A percentile compares a stretch with the other conserved stretches of the same genome.
Conservation (phyloP, 495 filamentous ascomycete species). For the Glonium stellatum region DNA sequence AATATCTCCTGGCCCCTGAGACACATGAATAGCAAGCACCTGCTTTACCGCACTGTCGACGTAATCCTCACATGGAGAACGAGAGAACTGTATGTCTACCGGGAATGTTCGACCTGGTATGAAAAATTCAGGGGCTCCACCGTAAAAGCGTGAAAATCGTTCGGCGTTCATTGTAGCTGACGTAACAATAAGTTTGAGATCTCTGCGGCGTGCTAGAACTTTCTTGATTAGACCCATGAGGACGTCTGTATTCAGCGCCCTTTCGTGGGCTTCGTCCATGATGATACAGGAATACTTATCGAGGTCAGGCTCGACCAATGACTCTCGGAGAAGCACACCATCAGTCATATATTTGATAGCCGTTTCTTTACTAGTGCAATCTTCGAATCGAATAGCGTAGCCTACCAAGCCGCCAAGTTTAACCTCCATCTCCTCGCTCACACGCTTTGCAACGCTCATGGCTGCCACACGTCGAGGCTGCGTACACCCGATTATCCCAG, state of each 20-base stretch:
- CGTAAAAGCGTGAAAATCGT: constrained; percentile 91
- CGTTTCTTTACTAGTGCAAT: constrained; percentile 92
- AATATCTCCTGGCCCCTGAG: constrained; percentile 85
- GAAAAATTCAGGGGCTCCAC: constrained; percentile 94
- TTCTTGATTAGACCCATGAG: constrained; percentile 98
- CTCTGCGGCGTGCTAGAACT: constrained; percentile 79
- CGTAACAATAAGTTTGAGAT: constrained; percentile 95
- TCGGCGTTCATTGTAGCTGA: constrained; percentile 99
- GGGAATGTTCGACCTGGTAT: constrained; percentile 97
- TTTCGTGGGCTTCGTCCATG: constrained; percentile 99
- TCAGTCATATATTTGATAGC: constrained; percentile 99
- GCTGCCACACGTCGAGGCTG: constrained; percentile 92
- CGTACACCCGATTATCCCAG: constrained; percentile 89
- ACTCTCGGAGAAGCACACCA: constrained; percentile 90
- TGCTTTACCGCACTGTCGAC: constrained; percentile 97
- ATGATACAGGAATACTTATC: constrained; percentile 98
- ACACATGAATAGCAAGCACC: constrained; percentile 93
- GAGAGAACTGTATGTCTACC: constrained; percentile 91
- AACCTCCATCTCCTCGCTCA: constrained; percentile 99
- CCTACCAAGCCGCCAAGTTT: constrained; percentile 81
- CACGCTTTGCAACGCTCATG: constrained; percentile 98
- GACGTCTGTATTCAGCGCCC: constrained; percentile 94
- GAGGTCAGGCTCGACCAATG: constrained; percentile 81
- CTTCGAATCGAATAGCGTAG: constrained; percentile 98
- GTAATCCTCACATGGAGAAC: constrained; percentile 94